Percentiles rank a stretch among this genome's conserved stretches.
phyloP scores from a whole-genome alignment of 148 eudicot species.

The Fallopia convolvulus region DNA sequence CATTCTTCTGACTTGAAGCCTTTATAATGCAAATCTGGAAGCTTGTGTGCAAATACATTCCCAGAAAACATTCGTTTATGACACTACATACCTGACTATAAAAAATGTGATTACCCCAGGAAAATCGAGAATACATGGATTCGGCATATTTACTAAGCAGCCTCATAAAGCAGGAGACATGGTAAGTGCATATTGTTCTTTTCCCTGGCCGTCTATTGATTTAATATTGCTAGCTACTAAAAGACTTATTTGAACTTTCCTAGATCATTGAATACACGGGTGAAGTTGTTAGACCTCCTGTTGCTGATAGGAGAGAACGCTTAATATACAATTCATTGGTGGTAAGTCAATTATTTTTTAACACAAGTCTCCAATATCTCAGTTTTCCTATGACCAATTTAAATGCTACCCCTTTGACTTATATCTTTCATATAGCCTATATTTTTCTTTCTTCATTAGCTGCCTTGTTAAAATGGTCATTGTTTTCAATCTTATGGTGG shows the following conservation, averaged over 20 bases:
- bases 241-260: slow-evolving; percentile 14
- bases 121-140: slow-evolving; percentile 95
- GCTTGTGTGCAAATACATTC: background rate
- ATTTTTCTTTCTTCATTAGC: background rate
- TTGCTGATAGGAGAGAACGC: slow-evolving; percentile 93
- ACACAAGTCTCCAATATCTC: background rate
- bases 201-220: background rate
- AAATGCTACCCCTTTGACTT: background rate
- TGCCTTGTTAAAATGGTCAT: background rate
- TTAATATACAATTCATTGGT: slow-evolving; percentile 86
- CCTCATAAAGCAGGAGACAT: slow-evolving; percentile 95
- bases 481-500: background rate
- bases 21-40: background rate
- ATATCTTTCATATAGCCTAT: background rate
- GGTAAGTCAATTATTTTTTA: slow-evolving; percentile 39
- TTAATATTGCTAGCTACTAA: background rate
- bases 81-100: background rate
- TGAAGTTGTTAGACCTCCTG: slow-evolving; percentile 75
- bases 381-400: background rate
- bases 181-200: slow-evolving; percentile 30
- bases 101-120: slow-evolving; percentile 27
- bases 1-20: background rate
- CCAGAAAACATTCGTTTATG: background rate
- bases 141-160: slow-evolving; percentile 83
- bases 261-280: slow-evolving; percentile 95